Conservation (phyloP, 176 grass and related monocot genomes). For the Triticum dicoccoides region DNA sequence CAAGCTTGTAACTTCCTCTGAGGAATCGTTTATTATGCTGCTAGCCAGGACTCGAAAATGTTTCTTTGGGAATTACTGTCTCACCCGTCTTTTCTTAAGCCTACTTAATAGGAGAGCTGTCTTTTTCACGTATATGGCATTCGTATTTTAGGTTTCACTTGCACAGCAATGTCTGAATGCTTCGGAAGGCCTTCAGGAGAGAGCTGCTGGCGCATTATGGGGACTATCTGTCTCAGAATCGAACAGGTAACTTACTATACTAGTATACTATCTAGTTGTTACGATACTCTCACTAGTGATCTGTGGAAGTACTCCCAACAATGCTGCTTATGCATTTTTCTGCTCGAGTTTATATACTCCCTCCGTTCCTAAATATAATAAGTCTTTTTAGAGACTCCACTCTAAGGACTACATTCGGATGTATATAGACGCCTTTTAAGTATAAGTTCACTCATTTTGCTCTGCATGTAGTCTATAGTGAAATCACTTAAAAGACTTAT, state of each 20-base stretch:
- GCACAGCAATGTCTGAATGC: slow-evolving; percentile 85
- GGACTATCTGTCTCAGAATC: slow-evolving; percentile 98
- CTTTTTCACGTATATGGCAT: slow-evolving; percentile 27
- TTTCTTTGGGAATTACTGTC: slow-evolving; percentile 13
- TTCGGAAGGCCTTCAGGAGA: slow-evolving; percentile 98
- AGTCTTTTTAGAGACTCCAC: no score
- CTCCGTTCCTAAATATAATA: no score
- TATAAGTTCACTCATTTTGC: no score
- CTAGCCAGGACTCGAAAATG: slow-evolving; percentile 20
- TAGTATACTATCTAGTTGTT: background rate
- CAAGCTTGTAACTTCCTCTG: background rate
- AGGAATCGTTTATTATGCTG: slow-evolving; percentile 22
- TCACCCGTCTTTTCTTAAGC: slow-evolving; percentile 1
- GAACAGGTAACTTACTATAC: slow-evolving; percentile 70
- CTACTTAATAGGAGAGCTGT: slow-evolving; percentile 6
- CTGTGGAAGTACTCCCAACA: background rate
- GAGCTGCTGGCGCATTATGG: slow-evolving; percentile 98
- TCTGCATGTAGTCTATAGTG: no score
- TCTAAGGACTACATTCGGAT: no score
- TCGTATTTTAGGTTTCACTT: slow-evolving; percentile 72
- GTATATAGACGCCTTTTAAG: no score
- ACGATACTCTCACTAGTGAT: background rate
- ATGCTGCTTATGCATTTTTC: background rate
- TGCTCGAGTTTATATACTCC: background rate
- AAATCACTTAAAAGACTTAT: no score